Conservation (phyloP, 805 yeast genomes). For the Starmerella davenportii region DNA sequence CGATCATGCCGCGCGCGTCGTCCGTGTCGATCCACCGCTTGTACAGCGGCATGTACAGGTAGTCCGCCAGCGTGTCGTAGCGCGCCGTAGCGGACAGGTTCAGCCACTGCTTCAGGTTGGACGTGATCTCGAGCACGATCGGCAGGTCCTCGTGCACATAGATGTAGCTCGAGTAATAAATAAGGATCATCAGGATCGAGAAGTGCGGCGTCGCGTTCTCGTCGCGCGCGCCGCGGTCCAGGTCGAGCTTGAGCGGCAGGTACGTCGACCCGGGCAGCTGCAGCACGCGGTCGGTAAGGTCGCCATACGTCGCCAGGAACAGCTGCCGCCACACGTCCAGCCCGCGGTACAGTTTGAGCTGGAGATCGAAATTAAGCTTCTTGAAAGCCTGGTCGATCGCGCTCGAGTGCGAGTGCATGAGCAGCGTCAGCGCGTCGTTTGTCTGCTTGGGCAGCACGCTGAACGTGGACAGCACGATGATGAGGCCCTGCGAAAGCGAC, state of each 20-base stretch:
- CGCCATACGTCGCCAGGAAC: conserved; percentile 18
- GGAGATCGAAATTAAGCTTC: conserved; percentile 15
- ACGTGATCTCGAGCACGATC: conserved; percentile 18
- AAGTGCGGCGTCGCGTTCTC: conserved; percentile 16
- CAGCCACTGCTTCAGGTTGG: conserved; percentile 16
- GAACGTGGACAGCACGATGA: conserved; percentile 16
- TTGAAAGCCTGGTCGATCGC: conserved; percentile 5
- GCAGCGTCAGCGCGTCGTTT: conserved; percentile 5
- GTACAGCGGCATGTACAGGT: conserved; percentile 18
- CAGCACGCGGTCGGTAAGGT: conserved; percentile 17
- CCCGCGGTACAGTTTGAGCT: conserved; percentile 20
- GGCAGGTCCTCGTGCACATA: conserved; percentile 20
- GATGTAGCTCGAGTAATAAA: conserved; percentile 19
- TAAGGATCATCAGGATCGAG: conserved; percentile 17
- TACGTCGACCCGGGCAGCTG: conserved; percentile 10
- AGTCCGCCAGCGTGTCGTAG: conserved; percentile 12
- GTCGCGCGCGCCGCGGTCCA: conserved; percentile 7
- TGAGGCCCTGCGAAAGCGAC: conserved; percentile 18
- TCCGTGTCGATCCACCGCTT: conserved; percentile 18
- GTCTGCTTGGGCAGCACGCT: conserved; percentile 12
- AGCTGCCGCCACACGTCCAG: conserved; percentile 20
- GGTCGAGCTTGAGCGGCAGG: conserved; percentile 3
- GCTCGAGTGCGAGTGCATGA: conserved; percentile 5
- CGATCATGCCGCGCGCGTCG: conserved; percentile 19
- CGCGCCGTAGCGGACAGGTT: conserved; percentile 1